Percentiles rank a stretch among this genome's conserved stretches.
phyloP scores from a whole-genome alignment of 768 basidiomycete genomes.

The Boletus edulis region DNA sequence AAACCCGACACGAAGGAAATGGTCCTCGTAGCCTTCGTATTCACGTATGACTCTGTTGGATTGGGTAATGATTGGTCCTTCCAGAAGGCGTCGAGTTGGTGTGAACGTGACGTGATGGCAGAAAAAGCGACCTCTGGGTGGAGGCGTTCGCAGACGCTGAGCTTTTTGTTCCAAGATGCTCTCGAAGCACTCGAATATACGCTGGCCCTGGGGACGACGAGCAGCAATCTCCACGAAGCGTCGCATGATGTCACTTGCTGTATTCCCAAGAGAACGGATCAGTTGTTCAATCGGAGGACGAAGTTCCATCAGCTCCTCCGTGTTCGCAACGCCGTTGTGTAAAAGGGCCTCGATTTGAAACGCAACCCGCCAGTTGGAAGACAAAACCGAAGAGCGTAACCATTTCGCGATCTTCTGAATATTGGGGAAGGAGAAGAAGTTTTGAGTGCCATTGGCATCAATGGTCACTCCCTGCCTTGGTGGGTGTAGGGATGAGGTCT shows the following conservation, averaged over 20 bases:
- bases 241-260: constrained; percentile 52
- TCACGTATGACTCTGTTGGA: constrained; percentile 79
- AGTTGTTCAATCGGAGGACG: constrained; percentile 43
- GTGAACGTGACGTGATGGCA: constrained; percentile 77
- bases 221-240: constrained; percentile 51
- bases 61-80: constrained; percentile 73
- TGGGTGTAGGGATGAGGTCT: constrained; percentile 44
- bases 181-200: constrained; percentile 47
- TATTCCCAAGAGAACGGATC: constrained; percentile 30
- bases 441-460: constrained; percentile 42
- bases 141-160: constrained; percentile 13
- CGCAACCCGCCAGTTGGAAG: constrained; percentile 54
- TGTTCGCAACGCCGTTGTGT: constrained; percentile 61
- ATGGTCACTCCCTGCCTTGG: constrained; percentile 37
- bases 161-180: constrained; percentile 26
- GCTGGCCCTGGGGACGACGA: constrained; percentile 41
- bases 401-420: constrained; percentile 45
- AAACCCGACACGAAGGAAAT: constrained; percentile 82
- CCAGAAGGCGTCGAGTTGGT: constrained; percentile 68
- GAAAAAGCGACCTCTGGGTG: constrained; percentile 46
- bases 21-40: constrained; percentile 56
- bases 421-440: constrained; percentile 49
- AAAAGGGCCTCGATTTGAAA: constrained; percentile 77
- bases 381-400: constrained; percentile 41
- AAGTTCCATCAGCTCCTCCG: constrained; percentile 51